Evolutionary conservation across 805 yeast species (phyloP).

Genomic region (Kuraishia capsulata): DNA sequence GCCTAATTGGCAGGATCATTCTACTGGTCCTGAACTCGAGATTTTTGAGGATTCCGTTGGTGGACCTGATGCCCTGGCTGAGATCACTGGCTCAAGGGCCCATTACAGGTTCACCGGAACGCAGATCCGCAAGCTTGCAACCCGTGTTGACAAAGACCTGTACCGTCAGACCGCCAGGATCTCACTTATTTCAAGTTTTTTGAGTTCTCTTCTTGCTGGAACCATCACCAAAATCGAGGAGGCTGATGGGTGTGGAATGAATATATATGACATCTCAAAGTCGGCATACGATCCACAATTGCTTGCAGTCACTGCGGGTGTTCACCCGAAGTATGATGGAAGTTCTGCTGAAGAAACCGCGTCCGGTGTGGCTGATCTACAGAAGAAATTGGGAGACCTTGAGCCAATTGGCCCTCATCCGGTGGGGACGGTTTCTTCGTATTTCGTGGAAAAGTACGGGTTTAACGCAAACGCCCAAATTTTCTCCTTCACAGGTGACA

Average conservation of each 20-base stretch:
- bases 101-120: slow-evolving; percentile 88
- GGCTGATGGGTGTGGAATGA: slow-evolving; percentile 92
- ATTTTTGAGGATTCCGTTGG: slow-evolving; percentile 54
- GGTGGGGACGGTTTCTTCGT: slow-evolving; percentile 45
- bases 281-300: slow-evolving; percentile 48
- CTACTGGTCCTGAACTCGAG: slow-evolving; percentile 62
- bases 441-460: slow-evolving; percentile 59
- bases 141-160: slow-evolving; percentile 36
- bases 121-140: slow-evolving; percentile 72
- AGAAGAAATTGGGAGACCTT: slow-evolving; percentile 43
- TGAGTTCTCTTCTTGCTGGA: slow-evolving; percentile 66
- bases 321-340: slow-evolving; percentile 32
- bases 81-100: slow-evolving; percentile 75
- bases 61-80: slow-evolving; percentile 51
- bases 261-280: slow-evolving; percentile 63
- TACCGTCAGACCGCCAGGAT: slow-evolving; percentile 55
- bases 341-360: slow-evolving; percentile 14
- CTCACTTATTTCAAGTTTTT: slow-evolving; percentile 69
- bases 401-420: slow-evolving; percentile 38
- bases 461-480: slow-evolving; percentile 48
- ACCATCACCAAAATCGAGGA: slow-evolving; percentile 58
- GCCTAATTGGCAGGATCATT: slow-evolving; percentile 95
- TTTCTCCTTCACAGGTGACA: slow-evolving; percentile 84
- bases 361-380: slow-evolving; percentile 31
- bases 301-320: slow-evolving; percentile 45